Evolutionary conservation across 306 rosid species (phyloP), one percentile per base, ranked within the genome.

Genomic region (Sesbania bispinosa): DNA sequence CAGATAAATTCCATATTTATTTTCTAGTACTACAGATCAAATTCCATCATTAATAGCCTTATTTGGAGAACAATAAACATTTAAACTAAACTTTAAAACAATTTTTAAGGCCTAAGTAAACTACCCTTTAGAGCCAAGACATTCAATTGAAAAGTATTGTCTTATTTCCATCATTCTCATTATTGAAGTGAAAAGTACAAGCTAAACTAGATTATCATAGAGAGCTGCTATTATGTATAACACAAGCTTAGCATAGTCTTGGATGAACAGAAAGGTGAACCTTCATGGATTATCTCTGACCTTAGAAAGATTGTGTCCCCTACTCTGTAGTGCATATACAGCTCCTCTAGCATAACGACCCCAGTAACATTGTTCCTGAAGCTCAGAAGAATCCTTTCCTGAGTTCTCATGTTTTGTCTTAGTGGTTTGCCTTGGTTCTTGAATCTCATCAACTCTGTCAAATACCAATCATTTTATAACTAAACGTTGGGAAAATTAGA

Each of bases 271-370:
- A 57, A 78, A 63, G 64, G 65, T 46, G 58, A 52, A 65, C 55
- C 50, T n/a, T 46, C 62, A 64, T 41, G 60, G 75, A 39, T 59
- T 62, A 62, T 67, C 35, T 36, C 79, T 72, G 41, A 90, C 98
- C 99, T 94, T 88, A 43, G 71, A 64, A 80, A 94, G 81, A 32
- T 41, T 27, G 53, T 83, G 82, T 65, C 88, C 86, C 69, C 63
- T 77, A 10, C 82, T 83, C 71, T 82, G 82, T 42, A 94, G 67
- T 69, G 97, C 97, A 83, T 83, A 89, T 43, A 86, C 61, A 0
- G 97, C 99, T 67, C 96, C 99, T 86, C 93, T 90, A 63, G 95
- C 96, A 87, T 90, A 94, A 76, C 89, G 83, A 71, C 97, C 97
- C 98, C 98, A 94, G 4, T 79, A 33, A 80, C 83, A 78, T 82